A percentile compares a stretch with the other conserved stretches of the same genome.
phyloP scores from a whole-genome alignment of 1,284 basidiomycete genomes.

The Tilletia indica region DNA sequence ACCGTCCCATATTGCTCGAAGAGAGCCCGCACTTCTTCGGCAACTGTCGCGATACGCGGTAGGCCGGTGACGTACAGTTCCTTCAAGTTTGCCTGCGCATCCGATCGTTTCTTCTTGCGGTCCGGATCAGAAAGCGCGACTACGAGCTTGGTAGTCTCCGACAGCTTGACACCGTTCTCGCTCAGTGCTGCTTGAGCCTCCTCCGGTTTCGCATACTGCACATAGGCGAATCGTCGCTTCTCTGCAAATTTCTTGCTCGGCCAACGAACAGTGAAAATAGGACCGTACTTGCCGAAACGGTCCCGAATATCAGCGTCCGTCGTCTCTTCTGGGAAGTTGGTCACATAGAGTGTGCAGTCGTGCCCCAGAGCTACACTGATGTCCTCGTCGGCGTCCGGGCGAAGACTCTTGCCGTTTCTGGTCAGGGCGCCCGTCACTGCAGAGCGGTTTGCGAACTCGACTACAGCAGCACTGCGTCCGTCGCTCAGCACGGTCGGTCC shows the following conservation, averaged over 20 bases:
- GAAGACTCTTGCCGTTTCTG: slow-evolving; percentile 83
- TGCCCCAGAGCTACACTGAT: slow-evolving; percentile 83
- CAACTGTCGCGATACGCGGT: slow-evolving; percentile 69
- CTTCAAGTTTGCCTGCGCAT: slow-evolving; percentile 73
- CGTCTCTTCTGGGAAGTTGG: slow-evolving; percentile 86
- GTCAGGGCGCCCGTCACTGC: slow-evolving; percentile 77
- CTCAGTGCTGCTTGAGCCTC: slow-evolving; percentile 75
- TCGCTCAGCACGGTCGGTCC: slow-evolving; percentile 33
- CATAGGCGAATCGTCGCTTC: slow-evolving; percentile 87
- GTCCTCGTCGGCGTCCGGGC: slow-evolving; percentile 57
- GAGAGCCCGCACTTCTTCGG: slow-evolving; percentile 69
- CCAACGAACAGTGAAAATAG: slow-evolving; percentile 91
- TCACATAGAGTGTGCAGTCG: slow-evolving; percentile 91
- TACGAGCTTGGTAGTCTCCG: slow-evolving; percentile 64
- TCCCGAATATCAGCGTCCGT: slow-evolving; percentile 73
- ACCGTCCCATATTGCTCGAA: slow-evolving; percentile 74
- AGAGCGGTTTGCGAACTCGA: slow-evolving; percentile 55
- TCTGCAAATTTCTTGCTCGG: slow-evolving; percentile 93
- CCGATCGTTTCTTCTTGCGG: slow-evolving; percentile 79
- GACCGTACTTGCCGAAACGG: slow-evolving; percentile 80
- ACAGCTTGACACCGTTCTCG: slow-evolving; percentile 73
- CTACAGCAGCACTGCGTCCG: slow-evolving; percentile 49
- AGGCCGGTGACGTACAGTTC: slow-evolving; percentile 84
- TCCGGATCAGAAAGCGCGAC: slow-evolving; percentile 89
- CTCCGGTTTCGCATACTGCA: slow-evolving; percentile 82